These are phyloP conservation scores for Globisporangium barbulae DNA, from an alignment of 352 stramenopile species.

Conservation along the genomic window DNA sequence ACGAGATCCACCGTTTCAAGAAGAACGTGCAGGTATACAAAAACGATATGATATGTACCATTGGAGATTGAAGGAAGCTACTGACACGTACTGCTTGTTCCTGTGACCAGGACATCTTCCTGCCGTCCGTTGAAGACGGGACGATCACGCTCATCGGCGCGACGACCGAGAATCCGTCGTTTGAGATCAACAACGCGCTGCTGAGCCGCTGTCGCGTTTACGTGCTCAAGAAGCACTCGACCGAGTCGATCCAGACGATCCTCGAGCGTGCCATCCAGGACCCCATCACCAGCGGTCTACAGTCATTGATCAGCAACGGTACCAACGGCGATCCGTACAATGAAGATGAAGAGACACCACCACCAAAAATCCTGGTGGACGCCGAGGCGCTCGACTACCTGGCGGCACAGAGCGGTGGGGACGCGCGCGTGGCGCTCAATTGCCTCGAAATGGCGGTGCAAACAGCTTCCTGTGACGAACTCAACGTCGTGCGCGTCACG, in stretches of 20 bases:
- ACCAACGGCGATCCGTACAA: slow-evolving; percentile 8
- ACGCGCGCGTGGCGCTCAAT: slow-evolving; percentile 79
- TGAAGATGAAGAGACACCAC: background rate
- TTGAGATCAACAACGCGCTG: slow-evolving; percentile 85
- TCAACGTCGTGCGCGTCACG: slow-evolving; percentile 37
- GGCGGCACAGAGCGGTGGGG: slow-evolving; percentile 67
- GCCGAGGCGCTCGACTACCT: slow-evolving; percentile 63
- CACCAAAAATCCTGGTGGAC: slow-evolving; percentile 39
- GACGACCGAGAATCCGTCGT: slow-evolving; percentile 88
- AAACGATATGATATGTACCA: background rate
- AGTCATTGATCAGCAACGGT: slow-evolving; percentile 11
- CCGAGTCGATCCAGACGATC: slow-evolving; percentile 62
- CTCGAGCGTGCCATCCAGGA: slow-evolving; percentile 54
- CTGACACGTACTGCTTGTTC: background rate
- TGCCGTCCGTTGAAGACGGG: slow-evolving; percentile 79
- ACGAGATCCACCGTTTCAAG: slow-evolving; percentile 89
- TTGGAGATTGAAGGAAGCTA: background rate
- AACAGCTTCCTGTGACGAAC: slow-evolving; percentile 31
- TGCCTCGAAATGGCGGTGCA: slow-evolving; percentile 77
- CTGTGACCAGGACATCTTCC: slow-evolving; percentile 61
- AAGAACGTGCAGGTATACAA: slow-evolving; percentile 72
- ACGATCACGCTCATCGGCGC: slow-evolving; percentile 87
- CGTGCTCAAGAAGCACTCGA: slow-evolving; percentile 65
- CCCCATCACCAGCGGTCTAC: slow-evolving; percentile 25
- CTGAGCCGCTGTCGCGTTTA: slow-evolving; percentile 80